Percentiles rank a stretch among this genome's conserved stretches.
Evolutionary conservation across 495 filamentous ascomycete species (phyloP).

Genomic region (Neurospora tetrasperma): DNA sequence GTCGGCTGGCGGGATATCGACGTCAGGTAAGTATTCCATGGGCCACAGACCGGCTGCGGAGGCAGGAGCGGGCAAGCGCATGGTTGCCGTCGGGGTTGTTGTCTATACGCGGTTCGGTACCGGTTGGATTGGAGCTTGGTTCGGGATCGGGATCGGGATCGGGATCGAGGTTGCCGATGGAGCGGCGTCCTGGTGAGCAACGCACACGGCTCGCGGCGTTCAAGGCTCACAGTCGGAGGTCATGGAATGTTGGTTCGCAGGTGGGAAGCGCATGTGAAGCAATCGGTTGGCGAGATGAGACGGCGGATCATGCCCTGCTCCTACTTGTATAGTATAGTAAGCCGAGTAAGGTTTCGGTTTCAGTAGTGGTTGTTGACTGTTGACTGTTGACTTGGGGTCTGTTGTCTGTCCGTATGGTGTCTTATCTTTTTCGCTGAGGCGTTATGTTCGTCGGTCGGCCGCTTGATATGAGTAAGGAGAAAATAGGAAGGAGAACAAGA

Average conservation of each 20-base stretch:
- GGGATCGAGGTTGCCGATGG: neutral
- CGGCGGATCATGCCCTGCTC: neutral
- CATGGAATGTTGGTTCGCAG: neutral
- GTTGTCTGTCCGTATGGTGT: neutral
- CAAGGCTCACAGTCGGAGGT: neutral
- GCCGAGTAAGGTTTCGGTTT: neutral
- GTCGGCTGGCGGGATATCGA: slow-evolving; percentile 2
- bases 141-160: neutral
- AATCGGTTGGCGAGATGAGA: neutral
- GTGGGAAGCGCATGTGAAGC: neutral
- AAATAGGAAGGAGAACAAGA: neutral
- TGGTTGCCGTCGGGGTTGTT: neutral
- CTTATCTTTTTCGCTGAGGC: neutral
- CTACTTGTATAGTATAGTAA: neutral
- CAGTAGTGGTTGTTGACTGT: neutral
- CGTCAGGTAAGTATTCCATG: neutral
- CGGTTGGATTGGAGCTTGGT: neutral
- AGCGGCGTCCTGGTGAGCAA: neutral
- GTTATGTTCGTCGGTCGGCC: neutral
- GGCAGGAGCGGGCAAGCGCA: neutral
- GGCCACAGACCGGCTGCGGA: neutral
- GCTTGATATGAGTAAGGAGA: neutral
- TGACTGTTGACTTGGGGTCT: neutral
- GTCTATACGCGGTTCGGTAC: neutral
- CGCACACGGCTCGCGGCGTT: neutral